These are phyloP conservation scores for Takakia lepidozioides DNA, from an alignment of 225 moss, liverwort and hornwort species.

Conservation along the genomic window DNA sequence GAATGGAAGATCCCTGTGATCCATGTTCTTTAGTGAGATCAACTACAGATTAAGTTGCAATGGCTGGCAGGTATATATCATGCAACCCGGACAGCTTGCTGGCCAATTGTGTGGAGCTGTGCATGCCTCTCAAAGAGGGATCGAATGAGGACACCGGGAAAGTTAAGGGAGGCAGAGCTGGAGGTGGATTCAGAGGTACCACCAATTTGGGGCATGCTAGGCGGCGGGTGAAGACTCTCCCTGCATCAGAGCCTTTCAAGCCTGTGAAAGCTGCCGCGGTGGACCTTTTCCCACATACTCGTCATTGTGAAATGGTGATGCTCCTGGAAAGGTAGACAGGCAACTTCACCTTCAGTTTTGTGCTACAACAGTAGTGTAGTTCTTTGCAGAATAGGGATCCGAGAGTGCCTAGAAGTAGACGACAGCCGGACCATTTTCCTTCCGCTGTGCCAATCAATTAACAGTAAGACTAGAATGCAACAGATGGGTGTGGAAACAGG, in stretches of 20 bases:
- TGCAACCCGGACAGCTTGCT: slow-evolving; percentile 91
- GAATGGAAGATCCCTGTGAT: no score
- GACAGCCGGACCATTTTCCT: no score
- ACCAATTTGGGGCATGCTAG: slow-evolving; percentile 74
- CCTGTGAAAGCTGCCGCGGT: slow-evolving; percentile 86
- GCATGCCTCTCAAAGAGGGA: slow-evolving; percentile 63
- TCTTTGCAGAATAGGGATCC: no score
- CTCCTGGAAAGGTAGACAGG: slow-evolving; percentile 84
- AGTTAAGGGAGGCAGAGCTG: slow-evolving; percentile 52
- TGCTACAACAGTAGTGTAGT: no score
- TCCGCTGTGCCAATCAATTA: no score
- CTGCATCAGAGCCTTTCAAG: slow-evolving; percentile 79
- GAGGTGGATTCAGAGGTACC: slow-evolving; percentile 64
- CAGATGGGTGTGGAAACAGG: no score
- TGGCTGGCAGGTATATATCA: slow-evolving; percentile 75
- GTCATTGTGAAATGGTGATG: slow-evolving; percentile 99
- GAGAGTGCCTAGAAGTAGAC: no score
- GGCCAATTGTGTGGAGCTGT: slow-evolving; percentile 95
- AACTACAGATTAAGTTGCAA: no score
- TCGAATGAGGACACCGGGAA: slow-evolving; percentile 29
- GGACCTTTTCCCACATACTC: slow-evolving; percentile 92
- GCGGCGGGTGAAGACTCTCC: slow-evolving; percentile 77
- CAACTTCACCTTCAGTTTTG: no score
- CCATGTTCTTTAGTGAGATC: no score
- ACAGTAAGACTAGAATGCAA: no score